Evolutionary conservation across 2,329 filamentous ascomycete genomes (phyloP), one percentile per base, ranked within the genome.

Genomic region (Parastagonospora nodorum): DNA sequence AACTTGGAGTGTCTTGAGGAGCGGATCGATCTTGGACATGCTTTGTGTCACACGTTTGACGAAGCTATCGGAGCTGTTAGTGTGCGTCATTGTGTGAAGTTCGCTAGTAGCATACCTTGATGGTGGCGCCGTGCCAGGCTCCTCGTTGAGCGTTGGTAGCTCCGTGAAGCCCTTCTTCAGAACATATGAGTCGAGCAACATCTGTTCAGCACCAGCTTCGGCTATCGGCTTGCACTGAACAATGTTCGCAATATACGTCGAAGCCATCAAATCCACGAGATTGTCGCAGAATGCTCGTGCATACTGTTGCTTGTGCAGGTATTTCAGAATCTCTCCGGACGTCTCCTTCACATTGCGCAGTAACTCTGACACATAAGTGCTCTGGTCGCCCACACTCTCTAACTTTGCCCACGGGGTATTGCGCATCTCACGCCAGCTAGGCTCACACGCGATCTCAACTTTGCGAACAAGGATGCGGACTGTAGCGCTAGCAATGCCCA

Each of bases 1-100:
- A 41, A 99, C 93, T 79, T 99, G 94, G 2, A 99, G 84, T 2
- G 94, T 97, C 76, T 99, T 99, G 64, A 99, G 87, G 16, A 99
- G 83, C 1, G 91, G 89, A 67, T 97, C 93, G 58, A 97, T 87
- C 60, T 92, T 90, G 51, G 86, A 85, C 82, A 96, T 94, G 67
- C 85, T 88, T 53, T 87, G 83, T 67, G 88, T 90, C 42, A 97
- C 90, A 40, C 94, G 88, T 75, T 96, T 95, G 61, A 90, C 82
- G 71, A 94, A 97, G 55, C 86, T 83, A 8, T 80, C 75, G 2
- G 79, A 1, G 2, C 75, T 19, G 42, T 64, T 38, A 66, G 55
- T 39, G 14, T 8, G 19, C 9, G 4, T 28, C 3, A 19, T 11
- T 33, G 9, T 30, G 15, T 1, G 15, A 5, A 14, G 8, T 24